Evolutionary conservation across 305 asterid genomes (phyloP).

Genomic region (Ruellia speciosa): DNA sequence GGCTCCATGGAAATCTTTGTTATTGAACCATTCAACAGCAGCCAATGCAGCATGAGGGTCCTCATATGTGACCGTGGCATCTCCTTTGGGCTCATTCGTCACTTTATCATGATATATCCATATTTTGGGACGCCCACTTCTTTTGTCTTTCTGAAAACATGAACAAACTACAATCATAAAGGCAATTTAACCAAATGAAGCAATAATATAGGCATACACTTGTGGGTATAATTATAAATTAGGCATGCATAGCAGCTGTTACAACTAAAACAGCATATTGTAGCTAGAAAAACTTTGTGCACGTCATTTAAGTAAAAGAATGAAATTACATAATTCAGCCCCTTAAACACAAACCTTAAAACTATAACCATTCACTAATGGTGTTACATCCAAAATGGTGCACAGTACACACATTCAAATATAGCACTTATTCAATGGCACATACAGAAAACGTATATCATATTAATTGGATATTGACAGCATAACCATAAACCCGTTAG

Average conservation of each 20-base stretch:
- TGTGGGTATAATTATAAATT: not conserved
- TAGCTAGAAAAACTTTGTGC: not conserved
- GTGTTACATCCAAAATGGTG: not conserved
- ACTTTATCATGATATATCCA: constrained; percentile 87
- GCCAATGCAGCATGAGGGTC: constrained; percentile 98
- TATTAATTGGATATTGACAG: not conserved
- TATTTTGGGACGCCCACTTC: constrained; percentile 82
- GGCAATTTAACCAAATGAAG: not conserved
- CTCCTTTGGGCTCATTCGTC: constrained; percentile 94
- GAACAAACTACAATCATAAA: constrained; percentile 15
- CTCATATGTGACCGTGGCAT: constrained; percentile 93
- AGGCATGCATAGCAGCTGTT: not conserved
- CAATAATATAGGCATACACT: not conserved
- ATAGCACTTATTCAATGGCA: not conserved
- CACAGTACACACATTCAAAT: too few relatives aligned
- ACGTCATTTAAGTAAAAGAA: not conserved
- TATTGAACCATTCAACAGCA: constrained; percentile 94
- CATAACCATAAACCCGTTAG: not conserved
- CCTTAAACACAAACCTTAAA: not conserved
- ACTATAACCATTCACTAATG: not conserved
- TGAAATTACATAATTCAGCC: not conserved
- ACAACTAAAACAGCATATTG: not conserved
- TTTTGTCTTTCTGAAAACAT: constrained; percentile 68
- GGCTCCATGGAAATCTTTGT: constrained; percentile 87
- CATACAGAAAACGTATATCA: not conserved